Conservation (phyloP, 2,329 filamentous ascomycete genomes). For the Aspergillus aculeatinus region DNA sequence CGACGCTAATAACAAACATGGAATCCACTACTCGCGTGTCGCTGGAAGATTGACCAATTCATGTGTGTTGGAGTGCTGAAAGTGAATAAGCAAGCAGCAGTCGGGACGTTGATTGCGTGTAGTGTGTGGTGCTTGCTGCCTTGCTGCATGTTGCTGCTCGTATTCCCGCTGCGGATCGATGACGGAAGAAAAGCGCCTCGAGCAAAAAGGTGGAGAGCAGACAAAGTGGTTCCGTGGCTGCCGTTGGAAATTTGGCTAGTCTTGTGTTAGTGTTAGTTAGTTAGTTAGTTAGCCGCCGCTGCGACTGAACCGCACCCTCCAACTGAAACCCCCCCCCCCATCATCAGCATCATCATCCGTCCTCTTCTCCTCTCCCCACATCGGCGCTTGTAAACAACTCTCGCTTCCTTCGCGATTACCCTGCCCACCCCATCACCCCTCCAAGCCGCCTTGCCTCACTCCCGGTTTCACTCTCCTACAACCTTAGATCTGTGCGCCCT, state of each 20-base stretch:
- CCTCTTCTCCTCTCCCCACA: slow-evolving; percentile 13
- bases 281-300: background rate
- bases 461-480: slow-evolving; percentile 1
- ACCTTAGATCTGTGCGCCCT: background rate
- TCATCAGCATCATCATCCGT: background rate
- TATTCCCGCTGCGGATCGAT: background rate
- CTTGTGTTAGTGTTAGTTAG: no score
- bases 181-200: background rate
- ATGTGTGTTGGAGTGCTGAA: no score
- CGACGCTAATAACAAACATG: background rate
- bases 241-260: slow-evolving; percentile 4
- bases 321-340: background rate
- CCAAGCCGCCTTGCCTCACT: background rate
- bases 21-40: background rate
- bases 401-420: background rate
- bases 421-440: background rate
- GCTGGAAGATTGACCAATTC: no score
- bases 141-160: background rate
- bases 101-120: no score
- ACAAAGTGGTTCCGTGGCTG: slow-evolving; percentile 5
- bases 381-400: slow-evolving; percentile 11
- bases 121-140: no score
- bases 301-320: background rate
- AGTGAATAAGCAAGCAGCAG: no score
- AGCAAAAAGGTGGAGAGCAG: background rate